Conservation (phyloP, 2,329 filamentous ascomycete species). For the Rachicladosporium sp. region DNA sequence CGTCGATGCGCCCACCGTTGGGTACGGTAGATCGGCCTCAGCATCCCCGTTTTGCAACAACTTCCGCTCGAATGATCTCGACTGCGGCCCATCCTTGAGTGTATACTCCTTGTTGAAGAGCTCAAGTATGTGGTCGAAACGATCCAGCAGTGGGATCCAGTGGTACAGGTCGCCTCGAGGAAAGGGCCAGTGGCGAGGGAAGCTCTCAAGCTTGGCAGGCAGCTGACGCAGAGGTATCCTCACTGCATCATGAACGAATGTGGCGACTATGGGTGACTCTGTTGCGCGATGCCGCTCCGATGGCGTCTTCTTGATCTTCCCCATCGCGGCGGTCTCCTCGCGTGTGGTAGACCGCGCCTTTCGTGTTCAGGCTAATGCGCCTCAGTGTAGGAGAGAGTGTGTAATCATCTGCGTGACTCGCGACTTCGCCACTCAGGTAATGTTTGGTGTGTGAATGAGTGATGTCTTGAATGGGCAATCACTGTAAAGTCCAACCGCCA, state of each 20-base stretch:
- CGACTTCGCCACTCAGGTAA: no score
- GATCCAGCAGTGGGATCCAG: conserved; percentile 90
- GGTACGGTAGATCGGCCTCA: conserved; percentile 27
- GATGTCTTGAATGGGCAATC: no score
- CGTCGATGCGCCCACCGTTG: conserved; percentile 15
- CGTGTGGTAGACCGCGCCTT: conserved; percentile 3
- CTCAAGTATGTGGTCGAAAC: conserved; percentile 82
- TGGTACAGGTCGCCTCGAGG: conserved; percentile 93
- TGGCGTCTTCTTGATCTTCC: conserved; percentile 45
- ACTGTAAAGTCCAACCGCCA: no score
- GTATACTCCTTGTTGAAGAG: conserved; percentile 69
- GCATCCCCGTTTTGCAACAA: conserved; percentile 50
- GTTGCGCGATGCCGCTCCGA: conserved; percentile 42
- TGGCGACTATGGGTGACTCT: conserved; percentile 72
- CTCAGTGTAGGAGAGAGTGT: not conserved
- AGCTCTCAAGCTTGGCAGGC: conserved; percentile 61
- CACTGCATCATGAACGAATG: conserved; percentile 63
- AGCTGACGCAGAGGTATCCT: conserved; percentile 62
- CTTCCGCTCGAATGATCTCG: conserved; percentile 56
- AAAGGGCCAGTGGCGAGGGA: conserved; percentile 87
- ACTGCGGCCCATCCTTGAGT: conserved; percentile 69
- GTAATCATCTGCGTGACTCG: no score
- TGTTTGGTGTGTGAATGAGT: no score
- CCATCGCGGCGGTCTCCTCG: conserved; percentile 24
- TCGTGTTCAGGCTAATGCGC: conserved; percentile 4